Evolutionary conservation across 225 moss, liverwort and hornwort species (phyloP), one percentile per base, ranked within the genome.

Genomic region (Bryum argenteum): DNA sequence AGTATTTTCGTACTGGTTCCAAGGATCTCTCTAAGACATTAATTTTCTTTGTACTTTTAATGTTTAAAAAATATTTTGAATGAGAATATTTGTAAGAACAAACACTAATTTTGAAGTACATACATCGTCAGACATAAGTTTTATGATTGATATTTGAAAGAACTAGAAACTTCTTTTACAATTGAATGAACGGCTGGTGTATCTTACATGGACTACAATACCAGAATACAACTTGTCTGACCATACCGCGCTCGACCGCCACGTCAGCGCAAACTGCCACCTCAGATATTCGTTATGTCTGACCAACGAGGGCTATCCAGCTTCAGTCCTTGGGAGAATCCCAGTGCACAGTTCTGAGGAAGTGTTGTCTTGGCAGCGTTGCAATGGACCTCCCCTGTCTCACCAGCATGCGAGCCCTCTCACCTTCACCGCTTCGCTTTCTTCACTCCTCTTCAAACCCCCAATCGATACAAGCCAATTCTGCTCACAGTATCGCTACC

Each of bases 321-420:
- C 16, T 11, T 39, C 18, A 13, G 1, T 2, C 44, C 24, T 11
- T 3, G 33, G 24, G 17, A 9, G 38, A 54, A 55, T 39, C 21
- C 40, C 56, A 41, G 66, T 70, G 16, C 64, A 63, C 41, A 0
- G 4, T 8, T 44, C 10, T 1, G 12, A 0, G 14, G 2, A 55
- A 8, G n/a, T 54, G 62, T 47, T n/a, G 71, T 9, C 10, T 47
- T 5, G 71, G 55, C 66, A 56, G 26, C 20, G 66, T 66, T 54
- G 66, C 71, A 12, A 70, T 79, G 75, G 65, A 66, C 65, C 59
- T 80, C 54, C 8, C 33, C 43, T 18, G 48, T 48, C 48, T 48
- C 48, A 48, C 44, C 58, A 11, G 52, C 75, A 66, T 72, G 67
- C 41, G 40, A 48, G 61, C 60, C 17, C 62, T 39, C 48, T 72